A percentile compares a stretch with the other conserved stretches of the same genome.
These are phyloP conservation scores for Crithidia expoeki DNA, from an alignment of 208 protist species.

Conservation along the genomic window DNA sequence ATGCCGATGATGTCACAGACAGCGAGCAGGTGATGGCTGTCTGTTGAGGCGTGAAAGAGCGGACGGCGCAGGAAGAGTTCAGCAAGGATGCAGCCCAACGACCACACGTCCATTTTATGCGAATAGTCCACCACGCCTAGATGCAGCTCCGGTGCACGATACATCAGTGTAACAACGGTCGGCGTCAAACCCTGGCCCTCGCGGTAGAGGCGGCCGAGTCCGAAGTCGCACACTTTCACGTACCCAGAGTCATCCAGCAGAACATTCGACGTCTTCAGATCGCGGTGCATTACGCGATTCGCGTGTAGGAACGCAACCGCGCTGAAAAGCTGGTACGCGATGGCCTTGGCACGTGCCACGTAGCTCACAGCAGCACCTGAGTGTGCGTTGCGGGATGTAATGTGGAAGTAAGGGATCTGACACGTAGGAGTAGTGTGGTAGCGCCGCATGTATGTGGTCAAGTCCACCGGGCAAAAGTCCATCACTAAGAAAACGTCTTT, in stretches of 20 bases:
- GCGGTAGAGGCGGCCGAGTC: slow-evolving; percentile 82
- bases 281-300: slow-evolving; percentile 84
- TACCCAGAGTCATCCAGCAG: slow-evolving; percentile 65
- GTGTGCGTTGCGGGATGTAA: slow-evolving; percentile 62
- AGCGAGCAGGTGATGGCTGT: slow-evolving; percentile 85
- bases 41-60: slow-evolving; percentile 92
- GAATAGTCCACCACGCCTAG: slow-evolving; percentile 88
- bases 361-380: slow-evolving; percentile 54
- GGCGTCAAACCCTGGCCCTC: slow-evolving; percentile 82
- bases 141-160: slow-evolving; percentile 94
- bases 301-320: slow-evolving; percentile 83
- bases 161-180: slow-evolving; percentile 96
- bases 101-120: slow-evolving; percentile 96
- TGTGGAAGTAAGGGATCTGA: slow-evolving; percentile 57
- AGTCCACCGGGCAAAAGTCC: slow-evolving; percentile 81
- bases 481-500: slow-evolving; percentile 86
- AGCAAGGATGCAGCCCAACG: slow-evolving; percentile 96
- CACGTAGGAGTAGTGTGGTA: slow-evolving; percentile 16
- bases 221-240: slow-evolving; percentile 92
- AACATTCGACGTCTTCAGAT: slow-evolving; percentile 91
- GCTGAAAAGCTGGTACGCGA: slow-evolving; percentile 75
- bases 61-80: slow-evolving; percentile 98
- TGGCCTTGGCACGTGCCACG: slow-evolving; percentile 78
- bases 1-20: slow-evolving; percentile 94
- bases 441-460: slow-evolving; percentile 71